Evolutionary conservation across 441 rosid genomes (phyloP), one percentile per base, ranked within the genome.

Genomic region (Raphanus hybrid): DNA sequence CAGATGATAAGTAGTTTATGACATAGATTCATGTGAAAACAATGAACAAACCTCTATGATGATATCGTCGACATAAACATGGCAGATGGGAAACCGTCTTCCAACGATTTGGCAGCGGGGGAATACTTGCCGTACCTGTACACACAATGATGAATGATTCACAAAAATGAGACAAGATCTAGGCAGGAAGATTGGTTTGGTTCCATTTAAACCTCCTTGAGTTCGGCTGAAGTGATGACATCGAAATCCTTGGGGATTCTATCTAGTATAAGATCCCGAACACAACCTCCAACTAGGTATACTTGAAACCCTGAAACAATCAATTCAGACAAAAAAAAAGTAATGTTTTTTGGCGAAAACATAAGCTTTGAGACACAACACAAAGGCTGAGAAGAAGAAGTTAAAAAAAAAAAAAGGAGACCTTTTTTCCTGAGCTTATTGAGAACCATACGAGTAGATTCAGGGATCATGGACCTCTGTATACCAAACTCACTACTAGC

Each of bases 1-100:
- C n/a, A n/a, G 10, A 4, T 2, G 62, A 54, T 37, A 79, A n/a
- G 61, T 20, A 32, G 15, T 74, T 34, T 23, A 74, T 32, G 61
- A 75, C 1, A 69, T 11, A 29, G 34, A 7, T 37, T 16, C 4
- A 37, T 27, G 69, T 48, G n/a, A 43, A 73, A 35, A 68, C 48
- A 7, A 10, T 43, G 70, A 41, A 61, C 83, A 70, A 16, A 86
- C 89, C 85, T 84, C 89, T 8, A 86, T 72, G 20, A 78, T 78
- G 39, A 78, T 82, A 20, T 80, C 84, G 34, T 84, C 77, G 1
- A 86, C 79, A 54, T 78, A 78, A 41, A 80, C 85, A 78, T 84
- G 87, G 61, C 87, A 86, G 50, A 86, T 86, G 9, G 89, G 87
- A 82, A 84, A 86, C 61, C 87, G 82, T 64, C 76, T 78, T 37